These are phyloP conservation scores for Citrus inodora DNA, from an alignment of 345 rosid species.

Conservation along the genomic window DNA sequence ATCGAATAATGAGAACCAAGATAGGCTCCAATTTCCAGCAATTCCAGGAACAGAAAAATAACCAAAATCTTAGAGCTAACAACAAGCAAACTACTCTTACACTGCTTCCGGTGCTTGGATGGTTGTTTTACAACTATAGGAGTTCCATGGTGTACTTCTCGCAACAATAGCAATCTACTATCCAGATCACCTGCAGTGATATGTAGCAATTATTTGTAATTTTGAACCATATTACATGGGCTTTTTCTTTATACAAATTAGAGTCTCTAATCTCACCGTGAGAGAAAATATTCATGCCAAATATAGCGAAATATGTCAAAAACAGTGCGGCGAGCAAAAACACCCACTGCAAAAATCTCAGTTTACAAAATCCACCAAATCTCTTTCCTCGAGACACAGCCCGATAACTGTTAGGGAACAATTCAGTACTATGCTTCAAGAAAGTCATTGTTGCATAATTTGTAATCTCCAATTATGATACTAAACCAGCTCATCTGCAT, in stretches of 20 bases:
- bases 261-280: conserved; percentile 46
- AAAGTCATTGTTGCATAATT: conserved; percentile 3
- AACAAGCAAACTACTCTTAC: conserved; percentile 30
- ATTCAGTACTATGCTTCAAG: conserved; percentile 16
- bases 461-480: not conserved
- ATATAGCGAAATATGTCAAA: conserved; percentile 44
- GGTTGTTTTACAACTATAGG: conserved; percentile 17
- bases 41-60: not conserved
- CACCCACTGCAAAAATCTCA: conserved; percentile 40
- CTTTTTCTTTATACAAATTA: not conserved
- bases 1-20: not conserved
- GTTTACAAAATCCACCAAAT: conserved; percentile 46
- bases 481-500: conserved; percentile 17
- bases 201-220: not conserved
- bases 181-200: conserved; percentile 34
- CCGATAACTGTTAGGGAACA: conserved; percentile 34
- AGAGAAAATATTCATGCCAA: conserved; percentile 47
- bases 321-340: conserved; percentile 42
- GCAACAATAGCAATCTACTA: conserved; percentile 8
- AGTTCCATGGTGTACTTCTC: conserved; percentile 12
- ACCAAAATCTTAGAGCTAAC: not conserved
- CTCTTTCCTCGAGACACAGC: conserved; percentile 55
- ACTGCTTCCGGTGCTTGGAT: conserved; percentile 31
- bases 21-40: not conserved
- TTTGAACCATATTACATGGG: not conserved